A percentile compares a stretch with the other conserved stretches of the same genome.
Conservation (phyloP, 768 basidiomycete species). For the Cystobasidium onofrii region DNA sequence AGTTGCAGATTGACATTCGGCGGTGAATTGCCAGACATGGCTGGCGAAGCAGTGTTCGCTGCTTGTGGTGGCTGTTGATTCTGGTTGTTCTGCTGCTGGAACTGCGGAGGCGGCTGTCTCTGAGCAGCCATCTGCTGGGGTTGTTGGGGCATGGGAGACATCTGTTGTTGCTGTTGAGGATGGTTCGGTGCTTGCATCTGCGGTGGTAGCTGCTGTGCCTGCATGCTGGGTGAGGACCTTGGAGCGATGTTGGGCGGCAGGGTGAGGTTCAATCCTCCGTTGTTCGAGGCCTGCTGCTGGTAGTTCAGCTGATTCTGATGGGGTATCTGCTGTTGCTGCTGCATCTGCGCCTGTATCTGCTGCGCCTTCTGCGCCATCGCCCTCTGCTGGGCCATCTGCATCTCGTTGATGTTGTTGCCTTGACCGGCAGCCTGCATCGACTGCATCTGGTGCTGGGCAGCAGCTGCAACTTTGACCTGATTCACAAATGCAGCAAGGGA, state of each 20-base stretch:
- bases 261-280: not conserved
- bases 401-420: not conserved
- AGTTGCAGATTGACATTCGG: not conserved
- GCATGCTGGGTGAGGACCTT: not conserved
- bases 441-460: slow-evolving; percentile 19
- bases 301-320: not conserved
- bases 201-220: slow-evolving; percentile 7
- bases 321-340: slow-evolving; percentile 27
- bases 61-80: not conserved
- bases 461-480: slow-evolving; percentile 13
- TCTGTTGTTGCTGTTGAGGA: slow-evolving; percentile 18
- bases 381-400: slow-evolving; percentile 14
- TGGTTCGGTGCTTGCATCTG: slow-evolving; percentile 13
- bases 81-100: not conserved
- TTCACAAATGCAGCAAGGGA: not conserved
- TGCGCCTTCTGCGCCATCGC: slow-evolving; percentile 28
- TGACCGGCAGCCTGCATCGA: not conserved
- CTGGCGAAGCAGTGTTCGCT: slow-evolving; percentile 2
- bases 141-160: slow-evolving; percentile 14
- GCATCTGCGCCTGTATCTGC: slow-evolving; percentile 23
- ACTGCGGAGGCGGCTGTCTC: not conserved
- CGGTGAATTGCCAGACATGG: not conserved
- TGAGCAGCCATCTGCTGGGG: not conserved
- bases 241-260: not conserved
- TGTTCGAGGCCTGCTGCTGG: not conserved